A percentile compares a stretch with the other conserved stretches of the same genome.
phyloP scores from a whole-genome alignment of 176 grass and related monocot species.

The Oryza brachyantha region DNA sequence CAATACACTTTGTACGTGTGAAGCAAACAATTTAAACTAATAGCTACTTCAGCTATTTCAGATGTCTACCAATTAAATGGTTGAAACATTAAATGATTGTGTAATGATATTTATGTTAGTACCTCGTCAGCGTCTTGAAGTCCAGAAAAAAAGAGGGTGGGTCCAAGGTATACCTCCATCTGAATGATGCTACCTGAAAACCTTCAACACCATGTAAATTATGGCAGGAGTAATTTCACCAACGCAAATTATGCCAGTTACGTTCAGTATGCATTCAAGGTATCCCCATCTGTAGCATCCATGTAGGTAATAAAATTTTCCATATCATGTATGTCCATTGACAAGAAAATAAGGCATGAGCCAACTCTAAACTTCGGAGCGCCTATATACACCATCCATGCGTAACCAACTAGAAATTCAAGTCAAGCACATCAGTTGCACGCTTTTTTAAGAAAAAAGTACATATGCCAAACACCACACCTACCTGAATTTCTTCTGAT shows the following conservation, averaged over 20 bases:
- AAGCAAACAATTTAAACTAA: background rate
- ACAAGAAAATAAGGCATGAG: background rate
- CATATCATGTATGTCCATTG: background rate
- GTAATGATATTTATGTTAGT: background rate
- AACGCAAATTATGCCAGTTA: background rate
- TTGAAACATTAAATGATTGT: background rate
- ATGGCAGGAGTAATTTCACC: background rate
- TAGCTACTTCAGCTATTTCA: background rate
- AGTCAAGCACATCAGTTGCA: conserved; percentile 25
- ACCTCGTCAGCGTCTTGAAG: background rate
- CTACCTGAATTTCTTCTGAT: background rate
- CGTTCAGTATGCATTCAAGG: background rate
- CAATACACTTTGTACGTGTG: background rate
- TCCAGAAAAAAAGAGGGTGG: background rate
- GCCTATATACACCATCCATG: conserved; percentile 4
- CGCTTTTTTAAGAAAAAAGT: conserved; percentile 4
- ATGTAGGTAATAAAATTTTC: background rate
- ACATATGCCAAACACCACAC: conserved; percentile 27
- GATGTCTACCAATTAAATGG: background rate
- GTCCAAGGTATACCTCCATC: background rate
- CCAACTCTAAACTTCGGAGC: conserved; percentile 26
- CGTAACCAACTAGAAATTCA: background rate
- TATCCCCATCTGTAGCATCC: background rate
- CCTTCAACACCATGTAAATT: background rate
- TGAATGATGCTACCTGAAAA: background rate